Percentiles rank a stretch among this genome's conserved stretches.
Evolutionary conservation across 176 grass and related monocot species (phyloP).

Genomic region (Musa beccarii): DNA sequence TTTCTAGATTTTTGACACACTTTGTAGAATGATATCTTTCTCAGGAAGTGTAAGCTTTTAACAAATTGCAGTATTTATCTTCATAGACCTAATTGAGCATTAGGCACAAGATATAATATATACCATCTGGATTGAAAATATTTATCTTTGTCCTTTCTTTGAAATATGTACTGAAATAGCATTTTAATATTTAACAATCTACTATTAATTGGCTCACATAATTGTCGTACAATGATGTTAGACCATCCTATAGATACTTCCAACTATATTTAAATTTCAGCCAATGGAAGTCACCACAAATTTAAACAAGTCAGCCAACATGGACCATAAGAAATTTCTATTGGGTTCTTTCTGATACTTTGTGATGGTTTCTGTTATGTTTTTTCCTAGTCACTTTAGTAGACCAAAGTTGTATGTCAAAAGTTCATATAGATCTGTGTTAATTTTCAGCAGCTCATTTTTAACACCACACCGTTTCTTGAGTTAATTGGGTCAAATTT

Average conservation of each 20-base stretch:
- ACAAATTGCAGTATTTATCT: not conserved
- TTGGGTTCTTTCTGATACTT: not conserved
- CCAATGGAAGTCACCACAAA: not conserved
- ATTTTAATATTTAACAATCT: not conserved
- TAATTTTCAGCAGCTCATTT: no score
- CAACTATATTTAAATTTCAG: not conserved
- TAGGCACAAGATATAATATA: no score
- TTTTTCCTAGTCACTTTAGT: not conserved
- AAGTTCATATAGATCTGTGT: no score
- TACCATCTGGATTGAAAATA: no score
- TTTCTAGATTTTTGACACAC: not conserved
- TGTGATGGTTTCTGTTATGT: not conserved
- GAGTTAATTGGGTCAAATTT: not conserved
- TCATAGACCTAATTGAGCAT: not conserved
- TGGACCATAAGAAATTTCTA: not conserved
- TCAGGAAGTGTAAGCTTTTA: not conserved
- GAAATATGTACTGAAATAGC: no score
- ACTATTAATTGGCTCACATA: not conserved
- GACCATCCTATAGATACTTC: not conserved
- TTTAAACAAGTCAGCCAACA: not conserved
- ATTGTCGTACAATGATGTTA: no score
- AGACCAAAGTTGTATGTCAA: no score
- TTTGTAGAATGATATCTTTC: not conserved
- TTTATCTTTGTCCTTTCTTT: no score
- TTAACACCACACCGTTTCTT: no score